Base-by-base conservation (phyloP, 495 filamentous ascomycete species). In the Eremomyces bilateralis region DNA sequence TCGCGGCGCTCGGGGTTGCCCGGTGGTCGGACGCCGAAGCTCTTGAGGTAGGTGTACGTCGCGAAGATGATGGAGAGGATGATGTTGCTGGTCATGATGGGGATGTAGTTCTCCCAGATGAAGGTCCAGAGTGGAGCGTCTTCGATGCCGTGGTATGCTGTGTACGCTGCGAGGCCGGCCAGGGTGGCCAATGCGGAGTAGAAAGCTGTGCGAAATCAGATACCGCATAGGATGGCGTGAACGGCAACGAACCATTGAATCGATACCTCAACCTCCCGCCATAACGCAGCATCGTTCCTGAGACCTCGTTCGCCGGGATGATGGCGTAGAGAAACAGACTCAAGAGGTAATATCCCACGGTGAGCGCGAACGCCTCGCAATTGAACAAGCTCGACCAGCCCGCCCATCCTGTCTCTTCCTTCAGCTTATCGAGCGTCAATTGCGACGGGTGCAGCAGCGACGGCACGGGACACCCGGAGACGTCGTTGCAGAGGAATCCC, bases 71-170 rank as follows among this genome's bases (percentile, higher is more conserved):
- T 73, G 4, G 76, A 57, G 47, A 95, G 74, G 37, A 85, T 40
- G 31, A 93, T 60, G 51, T 84, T 84, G 34, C 73, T 69, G 0
- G 82, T 90, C 19, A 92, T 64, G 36, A 97, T 64, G 47, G 80
- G 78, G 20, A 81, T 39, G 51, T 82, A 85, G 54, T 95, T 85
- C 52, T 92, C 72, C 61, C 76, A 75, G 44, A 97, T 74, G 60
- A 79, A 97, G 15, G 75, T 80, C 88, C 84, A 97, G 18, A 92
- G 58, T 8, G 69, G 64, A 49, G 91, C 95, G 21, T 81, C 64
- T 15, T 80, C 64, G n/a, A n/a, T n/a, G 20, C 88, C 88, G 45
- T 90, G 64, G 11, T 67, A 49, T 40, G 71, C 59, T 2, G 83
- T 93, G 19, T 81, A 80, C 8, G 69, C 68, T 32, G 71, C 72